These are phyloP conservation scores for Isoetes taiwanensis DNA, from an alignment of 75 land plant species.

Conservation along the genomic window DNA sequence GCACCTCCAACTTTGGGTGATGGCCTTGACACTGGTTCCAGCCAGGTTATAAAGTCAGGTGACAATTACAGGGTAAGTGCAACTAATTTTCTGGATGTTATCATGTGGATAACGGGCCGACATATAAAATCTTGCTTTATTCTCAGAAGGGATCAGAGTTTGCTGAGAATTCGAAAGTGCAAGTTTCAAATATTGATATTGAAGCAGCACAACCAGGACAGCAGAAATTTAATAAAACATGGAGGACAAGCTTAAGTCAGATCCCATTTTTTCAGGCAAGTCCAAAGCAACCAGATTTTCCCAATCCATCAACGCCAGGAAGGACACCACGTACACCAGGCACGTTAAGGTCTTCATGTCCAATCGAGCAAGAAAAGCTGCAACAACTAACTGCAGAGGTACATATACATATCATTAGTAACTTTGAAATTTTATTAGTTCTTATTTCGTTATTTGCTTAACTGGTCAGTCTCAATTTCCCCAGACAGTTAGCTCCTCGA, in stretches of 20 bases:
- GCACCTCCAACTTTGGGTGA: slow-evolving; percentile 19
- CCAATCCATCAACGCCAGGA: neutral
- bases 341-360: neutral
- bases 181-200: too few species aligned
- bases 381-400: slow-evolving; percentile 25
- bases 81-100: too few species aligned
- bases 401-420: too few species aligned
- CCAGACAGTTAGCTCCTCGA: slow-evolving; percentile 28
- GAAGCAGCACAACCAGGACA: too few species aligned
- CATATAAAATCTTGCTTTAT: neutral
- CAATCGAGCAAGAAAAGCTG: slow-evolving; percentile 16
- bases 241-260: neutral
- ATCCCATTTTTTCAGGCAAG: too few species aligned
- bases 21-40: too few species aligned
- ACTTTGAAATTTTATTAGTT: too few species aligned
- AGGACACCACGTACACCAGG: neutral
- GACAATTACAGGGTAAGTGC: neutral
- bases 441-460: too few species aligned
- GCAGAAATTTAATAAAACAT: slow-evolving; percentile 1
- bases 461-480: neutral
- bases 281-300: neutral
- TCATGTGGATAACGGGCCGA: too few species aligned
- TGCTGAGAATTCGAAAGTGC: too few species aligned
- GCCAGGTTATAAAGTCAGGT: too few species aligned
- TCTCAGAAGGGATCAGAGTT: too few species aligned